Percentiles rank a stretch among this genome's conserved stretches.
phyloP scores from a whole-genome alignment of 2,329 filamentous ascomycete genomes.

The Zarea fungicola region DNA sequence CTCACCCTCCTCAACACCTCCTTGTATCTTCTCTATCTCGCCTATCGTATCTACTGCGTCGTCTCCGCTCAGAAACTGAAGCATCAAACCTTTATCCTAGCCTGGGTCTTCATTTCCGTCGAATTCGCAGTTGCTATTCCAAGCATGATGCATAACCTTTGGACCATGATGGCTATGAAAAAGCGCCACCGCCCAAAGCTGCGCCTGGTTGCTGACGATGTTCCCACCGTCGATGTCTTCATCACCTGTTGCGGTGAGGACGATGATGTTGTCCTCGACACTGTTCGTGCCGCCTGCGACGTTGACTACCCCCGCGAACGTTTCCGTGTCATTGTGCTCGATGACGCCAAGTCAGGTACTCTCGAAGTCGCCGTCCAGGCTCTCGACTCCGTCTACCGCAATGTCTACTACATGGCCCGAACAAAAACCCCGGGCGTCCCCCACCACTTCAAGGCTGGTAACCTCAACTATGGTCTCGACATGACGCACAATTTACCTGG shows the following conservation, averaged over 20 bases:
- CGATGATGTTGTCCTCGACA: constrained; percentile 51
- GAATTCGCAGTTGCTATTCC: constrained; percentile 50
- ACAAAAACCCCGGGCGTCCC: constrained; percentile 43
- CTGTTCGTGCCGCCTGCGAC: constrained; percentile 48
- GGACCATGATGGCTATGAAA: constrained; percentile 53
- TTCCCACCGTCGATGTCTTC: constrained; percentile 52
- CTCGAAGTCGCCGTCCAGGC: constrained; percentile 36
- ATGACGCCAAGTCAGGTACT: constrained; percentile 45
- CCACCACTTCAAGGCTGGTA: constrained; percentile 60
- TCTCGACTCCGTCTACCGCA: constrained; percentile 36
- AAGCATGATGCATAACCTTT: constrained; percentile 51
- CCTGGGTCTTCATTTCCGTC: constrained; percentile 53
- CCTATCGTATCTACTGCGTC: constrained; percentile 46
- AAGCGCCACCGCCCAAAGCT: constrained; percentile 49
- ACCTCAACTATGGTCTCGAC: constrained; percentile 56
- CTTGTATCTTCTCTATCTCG: constrained; percentile 46
- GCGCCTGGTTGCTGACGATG: constrained; percentile 41
- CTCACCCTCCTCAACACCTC: constrained; percentile 36
- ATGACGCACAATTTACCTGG: constrained; percentile 45
- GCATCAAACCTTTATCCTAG: constrained; percentile 38
- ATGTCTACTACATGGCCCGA: constrained; percentile 49
- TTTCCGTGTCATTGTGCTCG: constrained; percentile 50
- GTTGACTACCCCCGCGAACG: constrained; percentile 49
- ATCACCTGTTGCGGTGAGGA: constrained; percentile 55
- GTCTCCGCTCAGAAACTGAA: constrained; percentile 42